Percentiles rank a stretch among this genome's conserved stretches.
Conservation (phyloP, 2,329 filamentous ascomycete genomes). For the Nemania diffusa region DNA sequence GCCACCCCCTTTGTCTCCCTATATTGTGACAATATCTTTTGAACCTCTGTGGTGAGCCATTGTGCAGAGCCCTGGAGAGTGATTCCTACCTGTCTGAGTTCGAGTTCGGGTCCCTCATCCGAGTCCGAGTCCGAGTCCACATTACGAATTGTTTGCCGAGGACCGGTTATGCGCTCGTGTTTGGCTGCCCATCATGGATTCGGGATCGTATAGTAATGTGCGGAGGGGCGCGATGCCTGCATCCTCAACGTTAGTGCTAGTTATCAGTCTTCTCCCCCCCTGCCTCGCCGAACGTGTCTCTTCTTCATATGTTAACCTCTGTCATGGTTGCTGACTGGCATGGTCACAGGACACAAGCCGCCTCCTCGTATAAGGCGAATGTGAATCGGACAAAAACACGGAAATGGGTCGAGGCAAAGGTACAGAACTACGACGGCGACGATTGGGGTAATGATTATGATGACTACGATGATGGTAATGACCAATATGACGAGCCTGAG, state of each 20-base stretch:
- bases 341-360: slow-evolving; percentile 14
- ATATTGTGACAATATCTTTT: background rate
- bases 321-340: slow-evolving; percentile 15
- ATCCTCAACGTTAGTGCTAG: slow-evolving; percentile 34
- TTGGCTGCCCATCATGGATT: slow-evolving; percentile 35
- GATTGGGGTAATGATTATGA: slow-evolving; percentile 86
- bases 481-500: slow-evolving; percentile 56
- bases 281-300: background rate
- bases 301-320: background rate
- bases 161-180: slow-evolving; percentile 19
- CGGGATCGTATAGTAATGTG: slow-evolving; percentile 39
- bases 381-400: slow-evolving; percentile 89
- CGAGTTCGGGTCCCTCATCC: too few species aligned
- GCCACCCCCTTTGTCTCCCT: background rate
- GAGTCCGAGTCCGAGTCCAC: background rate
- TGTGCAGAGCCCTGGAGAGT: background rate
- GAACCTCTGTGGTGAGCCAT: background rate
- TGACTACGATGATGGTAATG: slow-evolving; percentile 68
- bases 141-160: background rate
- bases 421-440: slow-evolving; percentile 88
- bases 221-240: slow-evolving; percentile 35
- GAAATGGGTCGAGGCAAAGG: slow-evolving; percentile 94
- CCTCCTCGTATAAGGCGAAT: slow-evolving; percentile 76
- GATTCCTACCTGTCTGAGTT: background rate
- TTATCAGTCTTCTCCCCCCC: background rate